Evolutionary conservation across 257 asterid species (phyloP).

Genomic region (Solanum neorickii): DNA sequence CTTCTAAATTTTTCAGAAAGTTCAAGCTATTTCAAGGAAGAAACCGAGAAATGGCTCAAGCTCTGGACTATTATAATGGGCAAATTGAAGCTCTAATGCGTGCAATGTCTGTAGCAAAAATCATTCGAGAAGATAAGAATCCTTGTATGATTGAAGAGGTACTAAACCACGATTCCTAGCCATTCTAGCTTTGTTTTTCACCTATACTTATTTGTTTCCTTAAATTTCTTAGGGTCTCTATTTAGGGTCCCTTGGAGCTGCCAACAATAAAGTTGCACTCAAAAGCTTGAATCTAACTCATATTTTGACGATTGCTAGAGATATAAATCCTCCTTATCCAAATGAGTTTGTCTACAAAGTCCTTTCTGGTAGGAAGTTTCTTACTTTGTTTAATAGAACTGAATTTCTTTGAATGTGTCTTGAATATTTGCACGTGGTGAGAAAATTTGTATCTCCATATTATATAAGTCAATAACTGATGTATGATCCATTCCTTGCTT

Average conservation of each 20-base stretch:
- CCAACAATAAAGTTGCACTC: conserved; percentile 40
- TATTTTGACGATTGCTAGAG: conserved; percentile 52
- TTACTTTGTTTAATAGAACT: neutral
- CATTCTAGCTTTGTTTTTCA: neutral
- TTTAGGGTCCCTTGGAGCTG: conserved; percentile 91
- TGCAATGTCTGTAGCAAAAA: conserved; percentile 24
- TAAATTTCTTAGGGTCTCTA: conserved; percentile 57
- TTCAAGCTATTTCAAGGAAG: neutral
- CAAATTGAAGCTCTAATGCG: conserved; percentile 39
- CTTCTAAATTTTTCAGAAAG: neutral
- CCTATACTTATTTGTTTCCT: neutral
- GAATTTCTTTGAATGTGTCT: neutral
- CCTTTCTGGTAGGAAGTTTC: conserved; percentile 29
- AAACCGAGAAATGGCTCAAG: conserved; percentile 22
- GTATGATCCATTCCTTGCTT: neutral
- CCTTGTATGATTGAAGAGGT: conserved; percentile 91
- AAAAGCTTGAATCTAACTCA: conserved; percentile 59
- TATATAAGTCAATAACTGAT: neutral
- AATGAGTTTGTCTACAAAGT: conserved; percentile 62
- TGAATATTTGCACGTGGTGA: neutral
- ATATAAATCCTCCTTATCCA: conserved; percentile 37
- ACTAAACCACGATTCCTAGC: neutral
- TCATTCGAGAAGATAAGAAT: conserved; percentile 29
- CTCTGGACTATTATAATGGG: conserved; percentile 12
- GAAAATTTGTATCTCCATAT: neutral